Conservation (phyloP, 1,139 yeast species). For the Blastobotrys serpentis region DNA sequence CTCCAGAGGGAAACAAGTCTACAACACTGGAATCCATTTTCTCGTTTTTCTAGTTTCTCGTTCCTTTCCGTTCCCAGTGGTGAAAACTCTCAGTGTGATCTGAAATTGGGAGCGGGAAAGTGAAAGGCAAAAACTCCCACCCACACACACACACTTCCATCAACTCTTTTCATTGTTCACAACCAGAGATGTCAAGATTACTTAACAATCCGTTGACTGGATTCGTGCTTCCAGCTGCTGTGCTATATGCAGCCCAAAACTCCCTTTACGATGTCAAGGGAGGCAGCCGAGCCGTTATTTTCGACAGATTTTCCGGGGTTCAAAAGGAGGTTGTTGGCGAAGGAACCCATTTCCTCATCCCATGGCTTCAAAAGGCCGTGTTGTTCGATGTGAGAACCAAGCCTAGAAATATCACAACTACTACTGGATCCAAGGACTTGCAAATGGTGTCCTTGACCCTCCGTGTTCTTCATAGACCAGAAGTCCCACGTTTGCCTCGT, state of each 20-base stretch:
- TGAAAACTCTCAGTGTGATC: neutral
- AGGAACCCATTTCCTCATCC: conserved; percentile 92
- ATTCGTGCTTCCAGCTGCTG: conserved; percentile 33
- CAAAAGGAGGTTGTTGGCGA: conserved; percentile 85
- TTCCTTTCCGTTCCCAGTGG: neutral
- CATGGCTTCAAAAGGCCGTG: conserved; percentile 94
- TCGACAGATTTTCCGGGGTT: conserved; percentile 89
- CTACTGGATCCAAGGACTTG: conserved; percentile 95
- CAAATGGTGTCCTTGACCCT: conserved; percentile 93
- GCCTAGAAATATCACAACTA: conserved; percentile 90
- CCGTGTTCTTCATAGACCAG: conserved; percentile 93
- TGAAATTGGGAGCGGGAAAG: neutral
- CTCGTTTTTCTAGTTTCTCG: too few species aligned
- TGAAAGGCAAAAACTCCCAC: neutral
- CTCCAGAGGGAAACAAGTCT: conserved; percentile 4
- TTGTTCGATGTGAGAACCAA: conserved; percentile 87
- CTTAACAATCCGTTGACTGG: conserved; percentile 24
- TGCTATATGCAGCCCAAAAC: conserved; percentile 31
- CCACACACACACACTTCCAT: neutral
- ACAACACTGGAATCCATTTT: neutral
- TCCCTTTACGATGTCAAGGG: conserved; percentile 83
- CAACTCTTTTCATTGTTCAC: conserved; percentile 1
- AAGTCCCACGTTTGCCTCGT: conserved; percentile 71
- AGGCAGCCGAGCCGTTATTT: conserved; percentile 92
- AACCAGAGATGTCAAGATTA: conserved; percentile 17